phyloP scores from a whole-genome alignment of 225 moss, liverwort and hornwort species.

The Ulota crispa region DNA sequence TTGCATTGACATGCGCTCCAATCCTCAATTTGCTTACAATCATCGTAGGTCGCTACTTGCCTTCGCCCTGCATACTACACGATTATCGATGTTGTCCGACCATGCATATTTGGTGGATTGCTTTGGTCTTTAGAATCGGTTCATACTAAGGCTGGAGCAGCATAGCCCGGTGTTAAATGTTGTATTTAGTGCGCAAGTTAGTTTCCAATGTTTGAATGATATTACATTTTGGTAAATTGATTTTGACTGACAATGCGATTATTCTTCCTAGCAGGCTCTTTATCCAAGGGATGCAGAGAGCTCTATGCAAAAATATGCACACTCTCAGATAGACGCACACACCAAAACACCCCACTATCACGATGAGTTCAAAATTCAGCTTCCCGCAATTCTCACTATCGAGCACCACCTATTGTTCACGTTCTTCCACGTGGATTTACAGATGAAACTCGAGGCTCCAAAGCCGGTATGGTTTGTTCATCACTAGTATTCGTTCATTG shows the following conservation, averaged over 20 bases:
- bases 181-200: background rate
- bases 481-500: background rate
- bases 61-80: background rate
- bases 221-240: background rate
- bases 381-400: constrained; percentile 77
- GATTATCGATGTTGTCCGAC: background rate
- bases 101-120: background rate
- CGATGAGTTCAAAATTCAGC: constrained; percentile 92
- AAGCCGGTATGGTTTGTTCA: constrained; percentile 62
- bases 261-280: constrained; percentile 59
- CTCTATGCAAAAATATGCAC: constrained; percentile 85
- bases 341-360: constrained; percentile 79
- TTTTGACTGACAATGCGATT: constrained; percentile 5
- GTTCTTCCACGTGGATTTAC: constrained; percentile 91
- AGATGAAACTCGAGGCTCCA: constrained; percentile 95
- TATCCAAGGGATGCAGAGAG: constrained; percentile 76
- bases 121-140: background rate
- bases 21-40: background rate
- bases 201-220: background rate
- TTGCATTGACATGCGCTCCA: background rate
- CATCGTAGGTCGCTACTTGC: background rate
- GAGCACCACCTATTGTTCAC: constrained; percentile 97
- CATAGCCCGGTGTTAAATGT: background rate
- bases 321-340: constrained; percentile 91
- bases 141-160: background rate